These are phyloP conservation scores for Boletus reticuloceps DNA, from an alignment of 768 basidiomycete genomes.

Conservation along the genomic window DNA sequence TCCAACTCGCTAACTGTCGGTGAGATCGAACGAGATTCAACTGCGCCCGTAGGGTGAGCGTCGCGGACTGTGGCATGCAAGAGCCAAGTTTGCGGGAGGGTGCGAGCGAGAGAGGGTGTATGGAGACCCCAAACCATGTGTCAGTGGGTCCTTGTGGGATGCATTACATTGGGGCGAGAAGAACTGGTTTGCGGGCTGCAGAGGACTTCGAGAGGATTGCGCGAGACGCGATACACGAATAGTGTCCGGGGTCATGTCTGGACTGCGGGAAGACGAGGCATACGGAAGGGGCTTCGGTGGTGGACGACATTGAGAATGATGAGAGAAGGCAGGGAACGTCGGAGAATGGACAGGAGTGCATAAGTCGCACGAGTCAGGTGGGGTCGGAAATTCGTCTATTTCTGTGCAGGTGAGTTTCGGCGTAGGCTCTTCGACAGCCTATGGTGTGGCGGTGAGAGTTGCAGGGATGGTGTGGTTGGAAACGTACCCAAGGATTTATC, in stretches of 20 bases:
- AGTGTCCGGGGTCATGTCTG: slow-evolving; percentile 39
- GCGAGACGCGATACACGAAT: slow-evolving; percentile 34
- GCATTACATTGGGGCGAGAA: slow-evolving; percentile 4
- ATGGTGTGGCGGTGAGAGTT: background rate
- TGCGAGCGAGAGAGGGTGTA: background rate
- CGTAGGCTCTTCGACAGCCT: slow-evolving; percentile 30
- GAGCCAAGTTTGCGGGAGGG: slow-evolving; percentile 9
- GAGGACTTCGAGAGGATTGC: slow-evolving; percentile 19
- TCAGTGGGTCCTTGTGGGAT: slow-evolving; percentile 12
- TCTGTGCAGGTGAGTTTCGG: slow-evolving; percentile 24
- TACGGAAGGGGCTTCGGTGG: slow-evolving; percentile 17
- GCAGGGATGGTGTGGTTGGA: background rate
- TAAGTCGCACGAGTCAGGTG: slow-evolving; percentile 6
- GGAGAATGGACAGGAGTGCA: slow-evolving; percentile 11
- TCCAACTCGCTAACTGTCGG: background rate
- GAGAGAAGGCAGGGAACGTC: background rate
- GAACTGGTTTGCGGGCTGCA: slow-evolving; percentile 28
- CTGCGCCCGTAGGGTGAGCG: slow-evolving; percentile 7
- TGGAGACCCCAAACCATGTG: slow-evolving; percentile 2
- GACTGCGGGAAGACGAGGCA: slow-evolving; percentile 33
- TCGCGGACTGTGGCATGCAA: slow-evolving; percentile 14
- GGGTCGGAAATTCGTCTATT: slow-evolving; percentile 13
- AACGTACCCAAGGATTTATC: slow-evolving; percentile 26
- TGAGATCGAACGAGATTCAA: slow-evolving; percentile 2
- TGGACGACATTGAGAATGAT: slow-evolving; percentile 1